phyloP scores from a whole-genome alignment of 2,329 filamentous ascomycete genomes.

The Ophiostoma sp. region DNA sequence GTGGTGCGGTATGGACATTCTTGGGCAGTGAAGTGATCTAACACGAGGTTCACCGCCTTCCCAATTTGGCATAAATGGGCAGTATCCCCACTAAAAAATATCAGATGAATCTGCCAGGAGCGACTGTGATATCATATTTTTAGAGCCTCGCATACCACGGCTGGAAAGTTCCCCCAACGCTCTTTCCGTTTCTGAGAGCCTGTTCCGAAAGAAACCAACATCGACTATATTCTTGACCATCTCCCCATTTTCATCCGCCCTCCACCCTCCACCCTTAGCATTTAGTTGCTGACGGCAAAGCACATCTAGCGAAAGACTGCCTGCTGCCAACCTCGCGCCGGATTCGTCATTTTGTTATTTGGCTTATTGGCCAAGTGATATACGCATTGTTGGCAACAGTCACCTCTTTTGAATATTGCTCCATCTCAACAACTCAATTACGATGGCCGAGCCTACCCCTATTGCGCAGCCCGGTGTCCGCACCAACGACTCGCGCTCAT shows the following conservation, averaged over 20 bases:
- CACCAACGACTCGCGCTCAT: conserved; percentile 32
- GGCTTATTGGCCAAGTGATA: not conserved
- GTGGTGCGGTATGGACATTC: no score
- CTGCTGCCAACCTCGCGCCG: not conserved
- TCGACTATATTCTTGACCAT: not conserved
- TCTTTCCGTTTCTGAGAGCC: not conserved
- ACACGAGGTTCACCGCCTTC: not conserved
- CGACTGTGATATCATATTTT: not conserved
- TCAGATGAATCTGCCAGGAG: conserved; percentile 3
- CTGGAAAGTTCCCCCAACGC: not conserved
- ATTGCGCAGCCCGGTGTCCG: conserved; percentile 25
- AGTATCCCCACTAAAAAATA: conserved; percentile 12
- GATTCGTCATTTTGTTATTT: not conserved
- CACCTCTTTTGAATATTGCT: not conserved
- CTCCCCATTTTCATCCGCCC: not conserved
- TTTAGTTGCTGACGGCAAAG: not conserved
- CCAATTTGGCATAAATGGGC: not conserved
- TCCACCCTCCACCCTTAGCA: not conserved
- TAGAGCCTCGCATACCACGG: not conserved
- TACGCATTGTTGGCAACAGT: not conserved
- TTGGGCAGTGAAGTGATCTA: not conserved
- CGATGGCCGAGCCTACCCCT: conserved; percentile 22
- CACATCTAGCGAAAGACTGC: not conserved
- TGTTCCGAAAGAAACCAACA: not conserved
- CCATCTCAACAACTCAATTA: not conserved